A percentile compares a stretch with the other conserved stretches of the same genome.
These are phyloP conservation scores for Sclerotinia spermophila DNA, from an alignment of 2,329 filamentous ascomycete genomes.

Conservation along the genomic window DNA sequence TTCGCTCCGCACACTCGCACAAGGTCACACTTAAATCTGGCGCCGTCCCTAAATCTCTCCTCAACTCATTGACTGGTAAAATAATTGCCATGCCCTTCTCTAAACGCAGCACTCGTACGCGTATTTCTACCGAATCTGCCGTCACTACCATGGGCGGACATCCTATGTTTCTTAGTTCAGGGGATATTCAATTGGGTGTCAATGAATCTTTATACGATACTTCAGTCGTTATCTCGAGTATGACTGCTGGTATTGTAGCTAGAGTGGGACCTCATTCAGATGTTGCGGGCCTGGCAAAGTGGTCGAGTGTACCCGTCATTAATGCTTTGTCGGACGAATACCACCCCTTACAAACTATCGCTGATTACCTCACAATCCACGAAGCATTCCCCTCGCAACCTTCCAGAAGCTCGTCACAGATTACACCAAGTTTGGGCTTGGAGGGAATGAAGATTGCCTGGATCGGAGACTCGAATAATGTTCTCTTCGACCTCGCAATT, in stretches of 20 bases:
- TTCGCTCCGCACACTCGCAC: conserved; percentile 74
- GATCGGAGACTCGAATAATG: conserved; percentile 96
- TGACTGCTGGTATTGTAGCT: conserved; percentile 80
- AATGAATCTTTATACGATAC: conserved; percentile 97
- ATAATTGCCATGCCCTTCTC: conserved; percentile 95
- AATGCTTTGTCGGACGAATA: conserved; percentile 87
- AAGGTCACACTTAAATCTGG: conserved; percentile 75
- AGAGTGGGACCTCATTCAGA: conserved; percentile 76
- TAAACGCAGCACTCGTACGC: conserved; percentile 90
- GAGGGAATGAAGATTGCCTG: conserved; percentile 88
- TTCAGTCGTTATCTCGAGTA: conserved; percentile 86
- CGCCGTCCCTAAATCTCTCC: conserved; percentile 55
- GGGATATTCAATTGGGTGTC: conserved; percentile 93
- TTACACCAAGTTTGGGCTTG: conserved; percentile 54
- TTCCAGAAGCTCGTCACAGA: conserved; percentile 25
- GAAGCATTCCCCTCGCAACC: conserved; percentile 61
- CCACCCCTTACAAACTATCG: conserved; percentile 91
- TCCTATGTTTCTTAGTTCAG: conserved; percentile 93
- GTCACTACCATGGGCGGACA: conserved; percentile 85
- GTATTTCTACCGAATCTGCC: conserved; percentile 89
- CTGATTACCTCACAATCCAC: conserved; percentile 87
- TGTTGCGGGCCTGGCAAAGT: conserved; percentile 63
- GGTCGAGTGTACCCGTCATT: conserved; percentile 77
- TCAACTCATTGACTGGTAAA: conserved; percentile 64
- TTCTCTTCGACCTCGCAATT: conserved; percentile 89